phyloP scores from a whole-genome alignment of 768 basidiomycete species.

The Leccinum incarnatum region DNA sequence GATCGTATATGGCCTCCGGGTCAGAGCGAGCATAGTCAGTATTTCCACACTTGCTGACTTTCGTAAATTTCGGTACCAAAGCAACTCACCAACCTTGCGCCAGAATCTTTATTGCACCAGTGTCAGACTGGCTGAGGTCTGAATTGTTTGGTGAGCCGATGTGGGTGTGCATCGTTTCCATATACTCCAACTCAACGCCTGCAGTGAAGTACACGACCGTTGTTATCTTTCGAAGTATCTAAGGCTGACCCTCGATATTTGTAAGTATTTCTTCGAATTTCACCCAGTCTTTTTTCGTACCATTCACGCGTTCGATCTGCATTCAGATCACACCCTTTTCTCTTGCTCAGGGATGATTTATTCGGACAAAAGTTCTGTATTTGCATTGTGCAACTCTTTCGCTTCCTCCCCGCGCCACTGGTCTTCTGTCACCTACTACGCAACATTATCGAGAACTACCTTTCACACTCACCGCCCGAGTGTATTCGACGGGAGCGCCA shows the following conservation, averaged over 20 bases:
- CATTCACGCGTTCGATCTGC: not conserved
- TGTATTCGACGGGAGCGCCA: slow-evolving; percentile 61
- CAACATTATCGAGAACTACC: slow-evolving; percentile 40
- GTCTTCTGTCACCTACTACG: slow-evolving; percentile 64
- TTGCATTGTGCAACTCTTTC: slow-evolving; percentile 33
- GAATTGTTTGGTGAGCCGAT: too few relatives aligned
- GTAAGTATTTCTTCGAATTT: slow-evolving; percentile 29
- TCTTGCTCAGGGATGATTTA: slow-evolving; percentile 79
- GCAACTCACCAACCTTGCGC: too few relatives aligned
- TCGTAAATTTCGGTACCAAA: too few relatives aligned
- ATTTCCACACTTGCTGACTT: too few relatives aligned
- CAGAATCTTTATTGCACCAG: too few relatives aligned
- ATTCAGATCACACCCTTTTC: slow-evolving; percentile 8
- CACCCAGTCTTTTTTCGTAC: not conserved
- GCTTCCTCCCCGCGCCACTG: slow-evolving; percentile 60
- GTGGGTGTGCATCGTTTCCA: too few relatives aligned
- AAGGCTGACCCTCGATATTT: slow-evolving; percentile 32
- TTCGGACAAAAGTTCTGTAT: slow-evolving; percentile 82
- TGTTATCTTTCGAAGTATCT: too few relatives aligned
- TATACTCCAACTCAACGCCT: too few relatives aligned
- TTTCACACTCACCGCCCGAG: slow-evolving; percentile 80
- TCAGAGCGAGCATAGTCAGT: too few relatives aligned
- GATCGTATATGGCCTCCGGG: too few relatives aligned
- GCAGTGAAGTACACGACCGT: too few relatives aligned
- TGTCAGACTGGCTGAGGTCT: too few relatives aligned